Base-by-base conservation (phyloP, 768 basidiomycete species). In the Hypsizygus marmoreus region DNA sequence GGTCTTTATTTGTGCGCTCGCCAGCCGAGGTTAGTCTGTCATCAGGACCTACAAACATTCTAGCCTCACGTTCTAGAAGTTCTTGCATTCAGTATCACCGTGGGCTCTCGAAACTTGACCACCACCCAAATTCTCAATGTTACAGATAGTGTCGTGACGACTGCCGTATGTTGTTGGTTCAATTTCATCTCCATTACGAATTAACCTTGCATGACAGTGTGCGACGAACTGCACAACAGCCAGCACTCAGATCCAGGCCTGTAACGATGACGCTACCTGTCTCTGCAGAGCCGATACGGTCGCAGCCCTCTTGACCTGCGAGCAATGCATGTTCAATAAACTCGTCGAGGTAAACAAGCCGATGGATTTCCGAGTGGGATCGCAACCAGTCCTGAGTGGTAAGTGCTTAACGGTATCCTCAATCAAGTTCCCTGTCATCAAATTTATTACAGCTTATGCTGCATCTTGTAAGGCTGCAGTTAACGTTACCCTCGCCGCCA, bases 321-420 rank as follows among this genome's bases (percentile, higher is more conserved):
- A 90, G 61, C 79, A 82, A 56, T 90, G 87, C 70, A 76, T 85
- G 74, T 82, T 85, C 58, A 60, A 64, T 31, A 66, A 68, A 45
- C 65, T 88, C 20, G 74, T 91, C 51, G 56, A 57, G 7, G 64
- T 65, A 26, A 82, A 83, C 58, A 58, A 70, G 44, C 70, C 61
- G 17, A 64, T 71, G 45, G 80, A 85, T 60, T 65, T 70, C 39
- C 70, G 72, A 12, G 79, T 77, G 4, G 88, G 87, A 7, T 82
- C 82, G n/a, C 72, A 74, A 38, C 60, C 73, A 12, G 70, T 83
- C n/a, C 64, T 89, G 31, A 61, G 58, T 29, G 82, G 88, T 85
- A 48, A 44, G 75, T 60, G 28, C 25, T 10, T 12, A n/a, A n/a
- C n/a, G n/a, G n/a, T 25, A 34, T 50, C 33, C 34, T 20, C 14